Evolutionary conservation across 192 early-diverging fungal genomes (phyloP).

Genomic region (Paraglomus brasilianum): DNA sequence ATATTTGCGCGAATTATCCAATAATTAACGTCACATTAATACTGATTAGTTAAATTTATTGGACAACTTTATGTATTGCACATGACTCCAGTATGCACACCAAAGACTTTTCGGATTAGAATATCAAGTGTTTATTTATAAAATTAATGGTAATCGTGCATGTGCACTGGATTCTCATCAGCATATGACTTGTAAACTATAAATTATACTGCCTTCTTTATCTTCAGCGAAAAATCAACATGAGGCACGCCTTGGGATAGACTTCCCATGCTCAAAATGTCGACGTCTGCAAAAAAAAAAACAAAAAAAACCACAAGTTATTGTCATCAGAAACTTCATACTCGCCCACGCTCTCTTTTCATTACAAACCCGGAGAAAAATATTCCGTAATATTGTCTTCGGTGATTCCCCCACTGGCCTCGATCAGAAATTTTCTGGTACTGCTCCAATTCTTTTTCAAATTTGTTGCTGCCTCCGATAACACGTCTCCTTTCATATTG

Average conservation of each 20-base stretch:
- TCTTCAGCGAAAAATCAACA: slow-evolving; percentile 97
- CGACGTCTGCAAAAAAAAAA: slow-evolving; percentile 54
- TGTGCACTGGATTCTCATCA: too few species aligned
- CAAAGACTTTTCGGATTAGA: too few species aligned
- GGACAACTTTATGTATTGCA: too few species aligned
- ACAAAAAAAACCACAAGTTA: neutral
- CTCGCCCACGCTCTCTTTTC: too few species aligned
- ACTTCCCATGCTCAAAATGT: slow-evolving; percentile 90
- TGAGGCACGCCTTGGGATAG: slow-evolving; percentile 94
- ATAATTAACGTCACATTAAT: too few species aligned
- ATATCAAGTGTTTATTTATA: too few species aligned
- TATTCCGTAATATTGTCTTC: slow-evolving; percentile 77
- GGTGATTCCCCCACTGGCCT: slow-evolving; percentile 95
- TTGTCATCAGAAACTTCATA: too few species aligned
- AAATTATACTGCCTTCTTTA: slow-evolving; percentile 46
- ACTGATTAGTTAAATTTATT: too few species aligned
- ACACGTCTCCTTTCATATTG: slow-evolving; percentile 76
- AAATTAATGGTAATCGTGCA: too few species aligned
- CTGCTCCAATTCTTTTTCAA: slow-evolving; percentile 74
- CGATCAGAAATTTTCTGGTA: slow-evolving; percentile 71
- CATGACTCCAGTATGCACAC: too few species aligned
- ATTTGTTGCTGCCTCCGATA: slow-evolving; percentile 64
- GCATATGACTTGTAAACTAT: too few species aligned
- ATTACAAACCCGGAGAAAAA: slow-evolving; percentile 70
- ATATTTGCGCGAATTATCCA: too few species aligned